Evolutionary conservation across 1,284 basidiomycete genomes (phyloP), one percentile per base, ranked within the genome.

Genomic region (Tilletia setariae): DNA sequence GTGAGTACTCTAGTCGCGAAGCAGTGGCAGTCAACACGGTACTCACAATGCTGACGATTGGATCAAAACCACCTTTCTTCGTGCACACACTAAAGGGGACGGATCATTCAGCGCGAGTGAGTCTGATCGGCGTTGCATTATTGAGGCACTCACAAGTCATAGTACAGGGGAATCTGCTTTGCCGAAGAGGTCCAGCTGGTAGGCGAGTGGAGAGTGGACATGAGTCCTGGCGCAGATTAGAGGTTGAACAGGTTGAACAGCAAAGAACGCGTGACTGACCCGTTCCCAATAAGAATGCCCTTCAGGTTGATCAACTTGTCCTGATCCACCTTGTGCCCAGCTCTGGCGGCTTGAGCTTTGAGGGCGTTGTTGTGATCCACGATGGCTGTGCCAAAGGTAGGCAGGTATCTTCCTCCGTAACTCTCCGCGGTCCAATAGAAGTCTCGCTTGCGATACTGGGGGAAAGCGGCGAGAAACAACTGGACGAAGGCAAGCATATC

Each of bases 401-500:
- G 92, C 9, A 94, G 85, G 82, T 92, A 93, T 25, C 91, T 88
- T 11, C 9, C 9, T 49, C n/a, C n/a, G 25, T 9, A 44, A 44
- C 43, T 44, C 43, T 44, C 43, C 9, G 43, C 9, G 43, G 43
- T 44, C 9, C 43, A 44, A 44, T 9, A 9, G 19, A 44, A 19
- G 43, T 74, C 49, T 79, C 79, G n/a, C 44, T 77, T 68, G 13
- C 77, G 73, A 67, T 82, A 82, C 64, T 77, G 62, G 51, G 76
- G 74, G 73, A 79, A 83, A 64, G 76, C 78, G 71, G 86, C 84
- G 70, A 94, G 85, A 87, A 96, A 96, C 53, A 96, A 87, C 77
- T 92, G 86, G 64, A 95, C 86, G 87, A 96, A 95, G 1, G 91
- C 91, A 76, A 92, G 92, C 23, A 95, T 91, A 74, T 96, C 93